phyloP scores from a whole-genome alignment of 2,329 filamentous ascomycete species.

The Drechmeria coniospora region DNA sequence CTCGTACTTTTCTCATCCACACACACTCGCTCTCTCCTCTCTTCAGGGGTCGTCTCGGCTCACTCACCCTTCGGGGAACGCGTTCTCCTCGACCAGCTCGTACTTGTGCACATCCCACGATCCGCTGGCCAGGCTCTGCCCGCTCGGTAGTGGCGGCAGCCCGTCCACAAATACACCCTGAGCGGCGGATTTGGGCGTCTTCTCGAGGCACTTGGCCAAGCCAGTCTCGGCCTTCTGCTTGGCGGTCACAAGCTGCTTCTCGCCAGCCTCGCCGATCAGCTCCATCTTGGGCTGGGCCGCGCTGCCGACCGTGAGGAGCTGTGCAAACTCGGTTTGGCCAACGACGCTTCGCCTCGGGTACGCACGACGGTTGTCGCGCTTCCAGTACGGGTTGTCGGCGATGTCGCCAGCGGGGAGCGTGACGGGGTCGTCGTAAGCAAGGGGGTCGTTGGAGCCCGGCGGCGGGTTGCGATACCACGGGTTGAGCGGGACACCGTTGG shows the following conservation, averaged over 20 bases:
- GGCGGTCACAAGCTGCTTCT: slow-evolving; percentile 55
- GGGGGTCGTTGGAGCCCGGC: slow-evolving; percentile 24
- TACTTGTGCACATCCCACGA: slow-evolving; percentile 56
- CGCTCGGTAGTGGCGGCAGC: slow-evolving; percentile 72
- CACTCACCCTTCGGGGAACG: slow-evolving; percentile 56
- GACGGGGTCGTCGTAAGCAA: slow-evolving; percentile 23
- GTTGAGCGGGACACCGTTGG: slow-evolving; percentile 84
- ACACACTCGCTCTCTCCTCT: too few species aligned
- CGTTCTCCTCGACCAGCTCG: slow-evolving; percentile 45
- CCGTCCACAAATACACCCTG: slow-evolving; percentile 58
- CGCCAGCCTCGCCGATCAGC: slow-evolving; percentile 48
- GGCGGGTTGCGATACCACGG: slow-evolving; percentile 80
- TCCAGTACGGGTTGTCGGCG: slow-evolving; percentile 48
- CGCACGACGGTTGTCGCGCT: slow-evolving; percentile 70
- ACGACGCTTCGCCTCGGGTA: slow-evolving; percentile 74
- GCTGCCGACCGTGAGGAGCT: slow-evolving; percentile 72
- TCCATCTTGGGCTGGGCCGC: slow-evolving; percentile 68
- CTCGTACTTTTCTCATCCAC: too few species aligned
- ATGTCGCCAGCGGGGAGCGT: slow-evolving; percentile 42
- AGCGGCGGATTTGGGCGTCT: slow-evolving; percentile 35
- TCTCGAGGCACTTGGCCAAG: slow-evolving; percentile 57
- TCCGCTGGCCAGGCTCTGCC: slow-evolving; percentile 38
- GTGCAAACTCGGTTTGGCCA: slow-evolving; percentile 71
- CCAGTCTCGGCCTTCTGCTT: slow-evolving; percentile 62
- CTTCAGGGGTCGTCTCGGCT: too few species aligned